Evolutionary conservation across 2,329 filamentous ascomycete genomes (phyloP), one percentile per base, ranked within the genome.

Genomic region (Aureobasidium uvarum): DNA sequence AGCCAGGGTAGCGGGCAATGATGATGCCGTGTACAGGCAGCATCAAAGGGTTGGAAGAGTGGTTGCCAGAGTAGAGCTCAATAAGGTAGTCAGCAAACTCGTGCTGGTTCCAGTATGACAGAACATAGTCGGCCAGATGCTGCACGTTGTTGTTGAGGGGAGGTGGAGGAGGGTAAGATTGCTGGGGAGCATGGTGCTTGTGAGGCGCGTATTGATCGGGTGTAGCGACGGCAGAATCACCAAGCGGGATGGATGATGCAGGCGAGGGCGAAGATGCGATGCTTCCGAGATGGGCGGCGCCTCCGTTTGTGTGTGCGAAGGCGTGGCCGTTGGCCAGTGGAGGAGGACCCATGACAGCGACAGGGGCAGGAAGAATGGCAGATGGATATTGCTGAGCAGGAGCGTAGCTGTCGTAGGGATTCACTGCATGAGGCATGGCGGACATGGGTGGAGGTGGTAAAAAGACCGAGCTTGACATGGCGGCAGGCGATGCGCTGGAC

Each of bases 401-500:
- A 45, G n/a, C 2, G 14, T 36, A 63, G 6, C 25, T 36, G 6
- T 63, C 60, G 25, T 63, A 54, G 16, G 60, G 60, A 3, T 14
- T 36, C 16, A 63, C 31, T 31, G 46, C n/a, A 36, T 25, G 48
- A 54, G 60, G 33, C 38, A 63, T 45, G 18, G 25, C 36, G 20
- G 60, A 36, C 18, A 31, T 31, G 20, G 60, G 36, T 5, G 60
- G 60, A 45, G 60, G 60, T 54, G 48, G 36, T 25, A 52, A 18
- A 28, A 43, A 63, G 31, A 36, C 46, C 48, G 48, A 31, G 48
- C 1, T 38, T 41, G 36, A 38, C 36, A 48, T 50, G 33, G 16
- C 28, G 10, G 60, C 74, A 7, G 73, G 74, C 1, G 77, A 76
- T 38, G 71, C 66, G n/a, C 70, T 73, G 7, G 74, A 73, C 25